Conservation (phyloP, 345 rosid species). For the Erysimum cheiranthoides region DNA sequence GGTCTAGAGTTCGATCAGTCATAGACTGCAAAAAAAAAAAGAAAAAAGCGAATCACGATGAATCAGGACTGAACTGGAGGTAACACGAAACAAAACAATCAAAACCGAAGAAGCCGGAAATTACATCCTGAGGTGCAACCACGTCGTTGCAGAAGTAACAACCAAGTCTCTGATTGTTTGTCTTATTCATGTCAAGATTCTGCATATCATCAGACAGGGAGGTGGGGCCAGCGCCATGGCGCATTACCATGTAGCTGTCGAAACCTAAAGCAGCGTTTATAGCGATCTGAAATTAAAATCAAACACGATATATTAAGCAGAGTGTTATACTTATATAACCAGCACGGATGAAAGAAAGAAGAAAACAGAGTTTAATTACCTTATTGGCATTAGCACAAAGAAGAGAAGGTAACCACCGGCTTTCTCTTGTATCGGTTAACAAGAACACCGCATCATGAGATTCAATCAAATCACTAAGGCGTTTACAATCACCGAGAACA, state of each 20-base stretch:
- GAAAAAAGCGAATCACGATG: neutral
- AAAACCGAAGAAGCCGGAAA: neutral
- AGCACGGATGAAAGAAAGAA: neutral
- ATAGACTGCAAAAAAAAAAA: conserved; percentile 67
- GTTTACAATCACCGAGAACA: conserved; percentile 76
- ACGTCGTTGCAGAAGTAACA: conserved; percentile 98
- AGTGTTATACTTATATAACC: conserved; percentile 1
- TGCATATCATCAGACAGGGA: conserved; percentile 51
- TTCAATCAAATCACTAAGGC: conserved; percentile 65
- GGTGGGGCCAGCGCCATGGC: conserved; percentile 90
- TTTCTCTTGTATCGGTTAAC: conserved; percentile 98
- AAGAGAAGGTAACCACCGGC: conserved; percentile 94
- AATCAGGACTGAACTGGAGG: neutral
- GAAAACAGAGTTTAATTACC: conserved; percentile 51
- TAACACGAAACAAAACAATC: neutral
- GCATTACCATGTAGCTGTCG: conserved; percentile 97
- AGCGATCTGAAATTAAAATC: conserved; percentile 62
- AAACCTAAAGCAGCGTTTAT: conserved; percentile 95
- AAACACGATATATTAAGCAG: neutral
- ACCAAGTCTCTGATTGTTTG: conserved; percentile 68
- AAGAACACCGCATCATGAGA: conserved; percentile 92
- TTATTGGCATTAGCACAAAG: conserved; percentile 81
- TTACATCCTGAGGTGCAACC: conserved; percentile 95
- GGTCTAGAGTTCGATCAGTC: conserved; percentile 92
- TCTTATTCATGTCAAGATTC: conserved; percentile 53